Percentiles rank a stretch among this genome's conserved stretches.
phyloP scores from a whole-genome alignment of 2,329 filamentous ascomycete genomes.

The Helotiales sp. region DNA sequence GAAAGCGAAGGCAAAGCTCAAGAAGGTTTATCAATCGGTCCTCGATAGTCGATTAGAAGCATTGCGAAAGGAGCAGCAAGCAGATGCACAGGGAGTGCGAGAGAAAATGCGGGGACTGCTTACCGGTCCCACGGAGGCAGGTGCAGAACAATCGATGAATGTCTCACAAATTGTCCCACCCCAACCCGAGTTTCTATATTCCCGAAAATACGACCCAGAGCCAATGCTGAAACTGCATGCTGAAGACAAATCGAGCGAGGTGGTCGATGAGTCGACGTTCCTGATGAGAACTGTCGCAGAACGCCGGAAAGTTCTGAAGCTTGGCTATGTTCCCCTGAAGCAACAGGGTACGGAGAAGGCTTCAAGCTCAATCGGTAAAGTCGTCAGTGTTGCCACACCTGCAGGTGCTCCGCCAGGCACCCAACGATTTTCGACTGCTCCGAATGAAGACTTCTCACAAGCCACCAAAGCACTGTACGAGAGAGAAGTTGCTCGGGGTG shows the following conservation, averaged over 20 bases:
- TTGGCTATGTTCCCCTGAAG: slow-evolving; percentile 66
- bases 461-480: slow-evolving; percentile 89
- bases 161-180: slow-evolving; percentile 19
- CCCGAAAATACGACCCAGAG: slow-evolving; percentile 59
- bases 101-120: slow-evolving; percentile 53
- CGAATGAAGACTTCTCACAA: slow-evolving; percentile 80
- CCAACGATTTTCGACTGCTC: slow-evolving; percentile 67
- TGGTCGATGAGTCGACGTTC: slow-evolving; percentile 59
- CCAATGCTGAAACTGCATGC: slow-evolving; percentile 62
- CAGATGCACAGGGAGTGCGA: slow-evolving; percentile 60
- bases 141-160: slow-evolving; percentile 19
- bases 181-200: slow-evolving; percentile 39
- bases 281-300: slow-evolving; percentile 57
- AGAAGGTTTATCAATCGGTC: slow-evolving; percentile 75
- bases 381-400: slow-evolving; percentile 39
- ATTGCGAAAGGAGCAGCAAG: slow-evolving; percentile 65
- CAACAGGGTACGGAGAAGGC: slow-evolving; percentile 40
- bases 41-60: slow-evolving; percentile 66
- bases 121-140: slow-evolving; percentile 35
- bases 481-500: slow-evolving; percentile 85
- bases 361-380: slow-evolving; percentile 34
- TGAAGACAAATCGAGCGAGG: slow-evolving; percentile 62
- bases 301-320: slow-evolving; percentile 60
- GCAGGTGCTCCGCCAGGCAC: slow-evolving; percentile 53
- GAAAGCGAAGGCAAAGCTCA: slow-evolving; percentile 87